Evolutionary conservation across 202 grass and related monocot genomes (phyloP).

Genomic region (Panicum hallii): DNA sequence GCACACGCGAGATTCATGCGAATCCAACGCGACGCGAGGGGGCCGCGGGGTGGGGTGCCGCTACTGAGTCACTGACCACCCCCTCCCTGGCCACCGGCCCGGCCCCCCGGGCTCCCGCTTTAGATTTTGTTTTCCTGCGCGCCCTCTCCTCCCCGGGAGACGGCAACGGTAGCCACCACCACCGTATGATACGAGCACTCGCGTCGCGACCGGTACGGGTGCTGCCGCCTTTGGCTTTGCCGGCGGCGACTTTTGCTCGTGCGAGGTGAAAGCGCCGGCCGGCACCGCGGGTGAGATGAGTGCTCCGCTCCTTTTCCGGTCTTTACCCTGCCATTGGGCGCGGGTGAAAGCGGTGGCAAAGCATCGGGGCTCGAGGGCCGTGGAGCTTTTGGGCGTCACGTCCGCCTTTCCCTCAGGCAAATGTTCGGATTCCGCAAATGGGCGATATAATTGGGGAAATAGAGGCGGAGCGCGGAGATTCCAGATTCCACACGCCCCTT

Average conservation of each 20-base stretch:
- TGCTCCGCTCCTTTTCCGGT: conserved; percentile 38
- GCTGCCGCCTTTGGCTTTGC: not conserved
- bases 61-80: too few relatives aligned
- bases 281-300: not conserved
- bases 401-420: conserved; percentile 33
- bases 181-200: not conserved
- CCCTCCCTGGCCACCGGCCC: too few relatives aligned
- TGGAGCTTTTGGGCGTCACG: conserved; percentile 50
- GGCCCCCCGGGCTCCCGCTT: not conserved
- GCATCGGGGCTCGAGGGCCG: conserved; percentile 16
- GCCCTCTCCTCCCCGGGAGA: not conserved
- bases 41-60: too few relatives aligned
- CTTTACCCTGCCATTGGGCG: conserved; percentile 35
- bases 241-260: conserved; percentile 45
- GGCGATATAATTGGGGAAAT: conserved; percentile 52
- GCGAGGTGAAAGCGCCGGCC: conserved; percentile 44
- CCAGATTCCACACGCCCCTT: conserved; percentile 38
- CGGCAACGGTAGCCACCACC: conserved; percentile 23
- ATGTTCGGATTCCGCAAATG: conserved; percentile 70
- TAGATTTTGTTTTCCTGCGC: not conserved
- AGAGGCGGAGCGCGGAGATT: conserved; percentile 50
- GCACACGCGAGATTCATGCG: conserved; percentile 59
- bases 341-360: conserved; percentile 21
- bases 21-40: conserved; percentile 54
- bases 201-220: not conserved